Base-by-base conservation (phyloP, 768 basidiomycete genomes). In the Xerocomus brunneocitrinus region DNA sequence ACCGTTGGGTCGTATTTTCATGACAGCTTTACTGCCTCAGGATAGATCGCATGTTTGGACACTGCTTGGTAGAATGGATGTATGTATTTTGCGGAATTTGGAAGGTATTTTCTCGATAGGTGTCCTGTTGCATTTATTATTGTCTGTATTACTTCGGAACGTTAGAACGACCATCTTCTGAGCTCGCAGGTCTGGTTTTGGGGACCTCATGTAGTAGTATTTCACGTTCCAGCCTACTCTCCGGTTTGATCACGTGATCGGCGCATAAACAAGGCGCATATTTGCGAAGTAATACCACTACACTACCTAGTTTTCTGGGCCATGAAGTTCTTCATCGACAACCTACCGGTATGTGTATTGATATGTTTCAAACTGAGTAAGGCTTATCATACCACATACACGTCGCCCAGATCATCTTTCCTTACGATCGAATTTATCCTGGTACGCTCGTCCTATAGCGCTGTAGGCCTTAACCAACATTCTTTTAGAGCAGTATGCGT, bases 361-460 rank as follows among this genome's bases (percentile, higher is more conserved):
- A 50, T 22, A 3, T 32, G 8, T 39, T 38, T 35, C 8, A 32
- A 2, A 3, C 24, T 8, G 27, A 25, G 32, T 3, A 27, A 30
- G 6, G 27, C 13, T 36, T 24, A 16, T 47, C 4, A 19, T 53
- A 31, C 49, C 25, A 47, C 50, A 31, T 28, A 9, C 24, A 38
- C 34, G 43, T 25, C 10, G 7, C 28, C 25, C 59, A 91, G 91
- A 85, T 95, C 61, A 78, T 93, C 66, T 93, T 95, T 69, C 91
- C 91, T 71, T 93, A 93, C 67, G 90, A 93, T 77, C 84, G 91
- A 66, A 92, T 98, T 65, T 98, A 97, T 71, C 94, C 94, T 67
- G 94, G 94, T 90, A 58, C 56, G 79, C 66, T 58, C 25, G 16
- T 25, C 56, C 7, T 49, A 12, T 25, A 31, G 38, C 19, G 40